phyloP scores from a whole-genome alignment of 1,284 basidiomycete genomes.

The Cerrena zonata region DNA sequence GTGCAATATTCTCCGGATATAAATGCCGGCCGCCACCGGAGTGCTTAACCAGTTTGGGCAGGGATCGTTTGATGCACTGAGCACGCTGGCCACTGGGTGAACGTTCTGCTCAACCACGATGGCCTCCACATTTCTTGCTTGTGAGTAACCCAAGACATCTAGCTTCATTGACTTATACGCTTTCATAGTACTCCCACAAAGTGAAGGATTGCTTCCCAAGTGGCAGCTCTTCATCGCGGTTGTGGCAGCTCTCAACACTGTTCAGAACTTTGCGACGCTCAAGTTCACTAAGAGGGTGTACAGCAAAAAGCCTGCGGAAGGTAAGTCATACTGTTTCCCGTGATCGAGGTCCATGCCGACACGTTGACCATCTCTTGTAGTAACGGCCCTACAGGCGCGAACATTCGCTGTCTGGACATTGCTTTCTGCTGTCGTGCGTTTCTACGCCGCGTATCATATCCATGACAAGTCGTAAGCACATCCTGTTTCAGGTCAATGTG shows the following conservation, averaged over 20 bases:
- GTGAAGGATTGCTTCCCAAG: conserved; percentile 69
- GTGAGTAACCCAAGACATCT: not conserved
- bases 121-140: not conserved
- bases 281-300: conserved; percentile 78
- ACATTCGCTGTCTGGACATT: conserved; percentile 88
- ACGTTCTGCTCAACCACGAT: not conserved
- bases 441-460: conserved; percentile 85
- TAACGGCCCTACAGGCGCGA: conserved; percentile 78
- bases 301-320: conserved; percentile 41
- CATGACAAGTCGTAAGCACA: conserved; percentile 66
- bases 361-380: conserved; percentile 45
- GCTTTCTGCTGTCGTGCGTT: conserved; percentile 73
- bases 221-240: conserved; percentile 81
- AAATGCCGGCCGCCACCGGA: too few species aligned
- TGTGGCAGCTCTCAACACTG: conserved; percentile 76
- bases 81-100: too few species aligned
- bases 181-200: conserved; percentile 42
- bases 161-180: not conserved
- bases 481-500: not conserved
- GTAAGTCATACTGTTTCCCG: conserved; percentile 8
- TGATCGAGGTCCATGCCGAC: not conserved
- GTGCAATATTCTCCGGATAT: too few species aligned
- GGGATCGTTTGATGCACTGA: too few species aligned
- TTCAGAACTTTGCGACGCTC: conserved; percentile 77
- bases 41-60: too few species aligned